phyloP scores from a whole-genome alignment of 169 alveolate genomes.

The Plasmodium malariae region DNA sequence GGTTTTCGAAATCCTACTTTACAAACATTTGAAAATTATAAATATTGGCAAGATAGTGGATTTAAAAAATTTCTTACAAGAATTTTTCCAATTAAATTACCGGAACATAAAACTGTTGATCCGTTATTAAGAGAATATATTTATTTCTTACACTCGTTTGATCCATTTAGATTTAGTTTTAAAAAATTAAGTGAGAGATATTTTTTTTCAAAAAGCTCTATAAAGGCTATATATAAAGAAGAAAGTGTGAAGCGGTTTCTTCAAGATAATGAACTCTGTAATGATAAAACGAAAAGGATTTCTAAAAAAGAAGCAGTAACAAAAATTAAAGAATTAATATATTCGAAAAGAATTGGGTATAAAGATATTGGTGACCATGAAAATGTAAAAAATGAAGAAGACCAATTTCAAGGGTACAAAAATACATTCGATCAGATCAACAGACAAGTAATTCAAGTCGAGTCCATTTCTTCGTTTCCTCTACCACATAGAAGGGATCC shows the following conservation, averaged over 20 bases:
- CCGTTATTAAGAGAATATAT: slow-evolving; percentile 89
- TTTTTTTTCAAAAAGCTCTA: slow-evolving; percentile 61
- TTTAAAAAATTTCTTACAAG: slow-evolving; percentile 87
- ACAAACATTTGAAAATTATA: slow-evolving; percentile 86
- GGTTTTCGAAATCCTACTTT: slow-evolving; percentile 89
- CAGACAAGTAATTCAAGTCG: slow-evolving; percentile 85
- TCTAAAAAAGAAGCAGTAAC: slow-evolving; percentile 63
- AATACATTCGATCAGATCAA: slow-evolving; percentile 84
- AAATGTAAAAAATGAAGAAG: slow-evolving; percentile 82
- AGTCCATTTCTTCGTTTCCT: slow-evolving; percentile 84
- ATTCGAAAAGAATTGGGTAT: slow-evolving; percentile 80
- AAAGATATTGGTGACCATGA: slow-evolving; percentile 81
- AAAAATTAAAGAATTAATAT: slow-evolving; percentile 53
- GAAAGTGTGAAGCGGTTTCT: slow-evolving; percentile 69
- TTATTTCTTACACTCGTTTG: slow-evolving; percentile 87
- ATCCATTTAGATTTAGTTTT: slow-evolving; percentile 88
- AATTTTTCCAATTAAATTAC: slow-evolving; percentile 88
- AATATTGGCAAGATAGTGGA: slow-evolving; percentile 91
- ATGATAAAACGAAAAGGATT: slow-evolving; percentile 75
- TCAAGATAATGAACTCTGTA: slow-evolving; percentile 57
- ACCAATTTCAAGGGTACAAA: slow-evolving; percentile 71
- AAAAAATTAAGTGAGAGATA: slow-evolving; percentile 86
- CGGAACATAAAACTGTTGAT: slow-evolving; percentile 83
- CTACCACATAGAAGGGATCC: slow-evolving; percentile 87
- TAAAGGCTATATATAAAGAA: slow-evolving; percentile 45